Base-by-base conservation (phyloP, 768 basidiomycete genomes). In the Panaeolus cyanescens region DNA sequence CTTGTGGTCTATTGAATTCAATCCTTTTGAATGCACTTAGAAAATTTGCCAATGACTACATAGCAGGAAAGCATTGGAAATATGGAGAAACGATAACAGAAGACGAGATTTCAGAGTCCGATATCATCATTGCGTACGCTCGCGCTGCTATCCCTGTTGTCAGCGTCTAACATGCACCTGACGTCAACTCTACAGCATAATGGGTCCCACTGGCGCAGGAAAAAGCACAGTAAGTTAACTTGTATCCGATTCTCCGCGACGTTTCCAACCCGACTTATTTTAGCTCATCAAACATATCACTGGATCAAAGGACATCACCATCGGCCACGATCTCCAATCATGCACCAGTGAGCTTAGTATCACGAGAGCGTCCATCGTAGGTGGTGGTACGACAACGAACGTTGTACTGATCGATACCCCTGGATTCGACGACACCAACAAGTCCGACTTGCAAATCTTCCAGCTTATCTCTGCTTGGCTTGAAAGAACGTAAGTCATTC, bases 371-470 rank as follows among this genome's bases (percentile, higher is more conserved):
- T 34, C 22, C 45, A 62, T 64, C 25, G 25, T 7, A 13, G 56
- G 55, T 40, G 65, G 59, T 39, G 59, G 66, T 12, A 60, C 33
- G 8, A 19, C 19, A 7, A 39, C n/a, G 22, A 33, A 28, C 13
- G 58, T 71, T 10, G 58, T 25, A 9, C 34, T 71, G 17, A 56
- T 71, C 22, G 70, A 71, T 55, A 69, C 70, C 6, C 70, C 70
- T 4, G 70, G 67, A 0, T 71, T 71, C 34, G 70, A 71, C 40
- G 67, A 71, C 60, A 63, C 69, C 6, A 62, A 65, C 20, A 31
- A 20, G 4, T 73, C 68, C 12, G 76, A 77, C 32, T 69, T 72
- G 12, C 72, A 74, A 12, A 58, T 78, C 50, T 67, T 79, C 62
- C 74, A 74, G 60, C 71, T 70, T 62, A 74, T 79, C 22, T 55